Base-by-base conservation (phyloP, 768 basidiomycete genomes). In the Suillus placidus region DNA sequence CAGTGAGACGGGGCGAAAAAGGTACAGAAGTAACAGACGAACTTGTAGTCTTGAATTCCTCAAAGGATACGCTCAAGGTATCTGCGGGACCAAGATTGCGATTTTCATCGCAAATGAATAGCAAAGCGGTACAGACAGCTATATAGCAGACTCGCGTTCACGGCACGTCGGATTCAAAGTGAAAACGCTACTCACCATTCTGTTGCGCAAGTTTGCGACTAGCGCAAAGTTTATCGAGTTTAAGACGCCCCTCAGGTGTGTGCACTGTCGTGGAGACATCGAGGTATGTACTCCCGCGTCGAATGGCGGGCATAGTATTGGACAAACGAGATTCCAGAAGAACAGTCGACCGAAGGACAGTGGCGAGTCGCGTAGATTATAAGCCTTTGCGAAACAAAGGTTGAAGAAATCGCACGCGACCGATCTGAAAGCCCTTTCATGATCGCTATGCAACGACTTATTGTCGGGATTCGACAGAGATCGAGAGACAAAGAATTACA, bases 271-370 rank as follows among this genome's bases (percentile, higher is more conserved):
- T 60, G 20, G 58, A 60, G 10, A 60, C 58, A 6, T 60, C 58
- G 6, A 60, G 58, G 40, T 60, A 60, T 38, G 58, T 60, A 10
- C 58, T 42, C 30, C 40, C 40, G 26, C 58, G 58, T 60, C 58
- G 58, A 26, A 60, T 42, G 18, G 4, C 6, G 16, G 58, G 40
- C 58, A 60, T 60, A 26, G 26, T 26, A 4, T 60, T 60, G 38
- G 18, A 6, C 30, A n/a, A 42, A 18, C 18, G 20, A 42, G 40
- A 60, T 60, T 20, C 3, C 26, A 30, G 26, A 30, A 20, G 18
- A 20, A 26, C 10, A 55, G 32, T 34, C 10, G 20, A 34, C 3
- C 23, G 26, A 32, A 58, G 23, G 56, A 57, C 10, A 45, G 20
- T 57, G 4, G 56, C 23, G 16, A 23, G n/a, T 37, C 35, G n/a